phyloP scores from a whole-genome alignment of 2,329 filamentous ascomycete species.

The Orbilia oligospora region DNA sequence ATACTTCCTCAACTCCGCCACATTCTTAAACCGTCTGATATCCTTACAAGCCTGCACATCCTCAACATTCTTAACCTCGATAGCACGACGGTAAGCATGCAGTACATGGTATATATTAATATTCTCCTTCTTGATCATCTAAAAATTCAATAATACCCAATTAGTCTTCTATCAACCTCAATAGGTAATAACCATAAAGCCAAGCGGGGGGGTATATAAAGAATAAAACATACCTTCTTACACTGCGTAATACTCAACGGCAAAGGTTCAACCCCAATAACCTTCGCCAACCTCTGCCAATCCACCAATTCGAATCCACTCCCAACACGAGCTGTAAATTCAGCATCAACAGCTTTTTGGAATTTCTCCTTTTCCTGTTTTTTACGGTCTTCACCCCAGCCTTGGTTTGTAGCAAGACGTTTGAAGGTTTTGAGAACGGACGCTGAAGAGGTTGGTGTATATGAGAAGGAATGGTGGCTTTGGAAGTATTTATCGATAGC shows the following conservation, averaged over 20 bases:
- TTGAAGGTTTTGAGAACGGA: conserved; percentile 49
- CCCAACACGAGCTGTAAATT: conserved; percentile 46
- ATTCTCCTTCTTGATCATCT: conserved; percentile 51
- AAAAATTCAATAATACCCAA: background rate
- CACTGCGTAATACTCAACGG: conserved; percentile 50
- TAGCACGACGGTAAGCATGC: conserved; percentile 50
- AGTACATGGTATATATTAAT: conserved; percentile 56
- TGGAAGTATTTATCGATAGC: conserved; percentile 43
- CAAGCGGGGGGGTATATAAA: background rate
- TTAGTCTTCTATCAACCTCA: background rate
- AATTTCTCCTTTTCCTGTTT: conserved; percentile 33
- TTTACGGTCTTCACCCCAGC: conserved; percentile 16
- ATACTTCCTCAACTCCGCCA: conserved; percentile 32
- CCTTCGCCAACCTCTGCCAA: conserved; percentile 51
- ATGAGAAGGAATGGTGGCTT: conserved; percentile 24
- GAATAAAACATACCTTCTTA: conserved; percentile 27
- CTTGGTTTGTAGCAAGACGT: conserved; percentile 40
- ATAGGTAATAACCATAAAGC: background rate
- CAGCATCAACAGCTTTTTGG: conserved; percentile 39
- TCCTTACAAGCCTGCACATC: conserved; percentile 35
- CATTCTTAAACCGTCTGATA: conserved; percentile 39
- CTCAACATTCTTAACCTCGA: conserved; percentile 12
- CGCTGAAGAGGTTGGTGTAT: conserved; percentile 26
- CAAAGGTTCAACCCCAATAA: conserved; percentile 48
- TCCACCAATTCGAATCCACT: conserved; percentile 23